A percentile compares a stretch with the other conserved stretches of the same genome.
phyloP scores from a whole-genome alignment of 331 rosid genomes.

The Prunus yedoensis region DNA sequence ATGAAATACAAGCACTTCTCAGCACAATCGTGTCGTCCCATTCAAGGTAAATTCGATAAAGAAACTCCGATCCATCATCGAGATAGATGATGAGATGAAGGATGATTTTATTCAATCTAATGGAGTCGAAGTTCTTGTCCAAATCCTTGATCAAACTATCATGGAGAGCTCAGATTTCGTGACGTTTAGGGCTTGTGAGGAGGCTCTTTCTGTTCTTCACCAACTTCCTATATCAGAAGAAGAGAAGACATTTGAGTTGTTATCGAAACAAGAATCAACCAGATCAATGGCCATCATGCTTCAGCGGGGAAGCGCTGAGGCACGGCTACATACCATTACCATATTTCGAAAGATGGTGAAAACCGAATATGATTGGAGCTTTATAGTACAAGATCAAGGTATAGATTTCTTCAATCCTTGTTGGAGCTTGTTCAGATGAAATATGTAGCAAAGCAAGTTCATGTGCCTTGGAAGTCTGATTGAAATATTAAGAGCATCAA shows the following conservation, averaged over 20 bases:
- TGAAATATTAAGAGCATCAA: constrained; percentile 25
- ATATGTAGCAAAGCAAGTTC: constrained; percentile 42
- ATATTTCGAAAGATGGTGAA: constrained; percentile 34
- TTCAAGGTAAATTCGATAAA: constrained; percentile 48
- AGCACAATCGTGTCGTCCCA: constrained; percentile 45
- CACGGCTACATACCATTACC: constrained; percentile 35
- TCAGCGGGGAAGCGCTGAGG: constrained; percentile 46
- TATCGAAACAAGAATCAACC: constrained; percentile 33
- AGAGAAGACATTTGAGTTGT: constrained; percentile 11
- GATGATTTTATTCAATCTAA: constrained; percentile 25
- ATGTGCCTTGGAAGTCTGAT: constrained; percentile 42
- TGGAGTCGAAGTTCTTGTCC: constrained; percentile 37
- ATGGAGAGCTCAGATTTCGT: constrained; percentile 36
- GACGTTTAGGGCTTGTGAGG: constrained; percentile 47
- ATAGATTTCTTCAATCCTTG: constrained; percentile 46
- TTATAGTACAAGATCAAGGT: constrained; percentile 40
- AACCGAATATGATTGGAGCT: constrained; percentile 36
- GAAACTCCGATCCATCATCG: constrained; percentile 44
- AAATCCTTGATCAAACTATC: constrained; percentile 35
- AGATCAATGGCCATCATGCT: constrained; percentile 41
- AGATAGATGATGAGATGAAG: constrained; percentile 14
- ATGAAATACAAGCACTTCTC: constrained; percentile 30
- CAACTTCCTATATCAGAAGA: constrained; percentile 26
- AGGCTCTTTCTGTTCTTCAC: constrained; percentile 43
- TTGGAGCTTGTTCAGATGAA: constrained; percentile 54